Evolutionary conservation across 2,329 filamentous ascomycete species (phyloP).

Genomic region (Alternaria ventricosa): DNA sequence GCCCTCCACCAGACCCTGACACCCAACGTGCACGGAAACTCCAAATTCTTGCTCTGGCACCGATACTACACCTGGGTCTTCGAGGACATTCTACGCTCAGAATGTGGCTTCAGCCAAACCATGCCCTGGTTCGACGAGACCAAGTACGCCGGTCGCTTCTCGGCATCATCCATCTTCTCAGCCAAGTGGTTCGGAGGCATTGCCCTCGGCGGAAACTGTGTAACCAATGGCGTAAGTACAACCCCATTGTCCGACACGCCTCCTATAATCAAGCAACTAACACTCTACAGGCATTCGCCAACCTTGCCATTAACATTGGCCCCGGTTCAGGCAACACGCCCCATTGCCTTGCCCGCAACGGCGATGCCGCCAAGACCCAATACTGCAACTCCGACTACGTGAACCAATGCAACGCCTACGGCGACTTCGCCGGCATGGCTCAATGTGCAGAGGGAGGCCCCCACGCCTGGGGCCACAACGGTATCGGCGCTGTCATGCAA

Average conservation of each 20-base stretch:
- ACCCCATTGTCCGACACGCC: not conserved
- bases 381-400: slow-evolving; percentile 39
- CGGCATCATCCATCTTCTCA: slow-evolving; percentile 40
- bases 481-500: slow-evolving; percentile 44
- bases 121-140: slow-evolving; percentile 51
- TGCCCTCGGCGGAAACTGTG: slow-evolving; percentile 33
- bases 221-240: slow-evolving; percentile 43
- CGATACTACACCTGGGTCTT: slow-evolving; percentile 52
- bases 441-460: slow-evolving; percentile 37
- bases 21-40: slow-evolving; percentile 41
- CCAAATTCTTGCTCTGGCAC: slow-evolving; percentile 54
- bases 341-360: slow-evolving; percentile 44
- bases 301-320: slow-evolving; percentile 39
- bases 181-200: slow-evolving; percentile 35
- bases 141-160: slow-evolving; percentile 38
- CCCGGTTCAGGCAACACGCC: slow-evolving; percentile 32
- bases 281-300: slow-evolving; percentile 38
- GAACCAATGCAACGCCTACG: slow-evolving; percentile 33
- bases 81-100: slow-evolving; percentile 50
- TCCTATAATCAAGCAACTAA: slow-evolving; percentile 4
- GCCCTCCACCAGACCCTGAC: slow-evolving; percentile 44
- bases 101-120: slow-evolving; percentile 51
- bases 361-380: slow-evolving; percentile 29
- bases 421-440: slow-evolving; percentile 38
- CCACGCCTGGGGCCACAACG: slow-evolving; percentile 47